These are phyloP conservation scores for Colletotrichum sublineola DNA, from an alignment of 2,329 filamentous ascomycete genomes.

Conservation along the genomic window DNA sequence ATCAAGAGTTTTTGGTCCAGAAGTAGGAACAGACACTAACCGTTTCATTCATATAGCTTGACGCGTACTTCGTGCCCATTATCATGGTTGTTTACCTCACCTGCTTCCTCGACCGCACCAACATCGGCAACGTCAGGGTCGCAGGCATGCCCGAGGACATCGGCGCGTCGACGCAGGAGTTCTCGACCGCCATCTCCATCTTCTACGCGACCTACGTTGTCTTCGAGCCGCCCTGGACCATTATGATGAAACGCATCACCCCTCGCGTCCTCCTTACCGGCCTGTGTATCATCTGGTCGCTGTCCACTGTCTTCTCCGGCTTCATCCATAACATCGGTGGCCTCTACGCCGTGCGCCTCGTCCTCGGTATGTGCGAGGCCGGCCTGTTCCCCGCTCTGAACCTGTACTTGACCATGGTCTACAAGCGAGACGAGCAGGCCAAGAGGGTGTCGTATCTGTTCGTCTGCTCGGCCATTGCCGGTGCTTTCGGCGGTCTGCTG, in stretches of 20 bases:
- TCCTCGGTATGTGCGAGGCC: constrained; percentile 63
- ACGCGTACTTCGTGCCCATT: constrained; percentile 54
- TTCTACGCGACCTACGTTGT: constrained; percentile 66
- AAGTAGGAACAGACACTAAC: background rate
- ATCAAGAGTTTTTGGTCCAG: too few species aligned
- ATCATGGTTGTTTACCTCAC: constrained; percentile 68
- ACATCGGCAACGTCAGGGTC: constrained; percentile 65
- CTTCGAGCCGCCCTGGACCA: constrained; percentile 54
- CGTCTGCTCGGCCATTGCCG: constrained; percentile 64
- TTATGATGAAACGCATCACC: constrained; percentile 51
- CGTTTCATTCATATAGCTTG: constrained; percentile 42
- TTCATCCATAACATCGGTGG: constrained; percentile 58
- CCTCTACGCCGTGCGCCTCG: constrained; percentile 59
- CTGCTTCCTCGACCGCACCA: constrained; percentile 67
- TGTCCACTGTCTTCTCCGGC: constrained; percentile 63
- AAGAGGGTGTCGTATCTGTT: constrained; percentile 55
- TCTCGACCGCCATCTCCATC: constrained; percentile 56
- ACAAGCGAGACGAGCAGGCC: constrained; percentile 50
- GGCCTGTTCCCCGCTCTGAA: constrained; percentile 64
- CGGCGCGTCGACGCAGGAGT: constrained; percentile 54
- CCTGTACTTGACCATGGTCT: constrained; percentile 53
- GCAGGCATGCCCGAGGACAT: constrained; percentile 62
- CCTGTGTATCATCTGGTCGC: constrained; percentile 57
- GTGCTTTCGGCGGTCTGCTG: constrained; percentile 54
- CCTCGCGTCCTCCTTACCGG: constrained; percentile 49